Evolutionary conservation across 2,329 filamentous ascomycete species (phyloP).

Genomic region (Akanthomyces dipterigenus): DNA sequence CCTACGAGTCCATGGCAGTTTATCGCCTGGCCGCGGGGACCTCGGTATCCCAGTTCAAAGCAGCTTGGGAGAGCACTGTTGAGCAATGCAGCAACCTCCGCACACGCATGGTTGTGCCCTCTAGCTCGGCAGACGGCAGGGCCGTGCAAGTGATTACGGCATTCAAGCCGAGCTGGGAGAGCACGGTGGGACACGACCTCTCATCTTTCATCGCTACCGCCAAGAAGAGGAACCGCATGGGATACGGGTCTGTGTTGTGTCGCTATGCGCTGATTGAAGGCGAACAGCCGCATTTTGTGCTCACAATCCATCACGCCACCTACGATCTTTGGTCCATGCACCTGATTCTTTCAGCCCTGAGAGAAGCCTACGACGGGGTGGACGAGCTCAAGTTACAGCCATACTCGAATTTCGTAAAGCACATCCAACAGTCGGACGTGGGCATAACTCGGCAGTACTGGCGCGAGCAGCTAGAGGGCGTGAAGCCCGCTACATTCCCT

Average conservation of each 20-base stretch:
- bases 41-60: constrained; percentile 20
- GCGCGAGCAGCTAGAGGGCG: neutral
- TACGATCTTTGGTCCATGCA: constrained; percentile 3
- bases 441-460: neutral
- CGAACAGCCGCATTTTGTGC: neutral
- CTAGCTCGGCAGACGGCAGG: neutral
- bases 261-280: neutral
- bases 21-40: constrained; percentile 17
- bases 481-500: neutral
- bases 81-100: constrained; percentile 10
- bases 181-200: neutral
- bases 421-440: neutral
- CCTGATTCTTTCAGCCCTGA: neutral
- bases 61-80: constrained; percentile 20
- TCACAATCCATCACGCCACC: neutral
- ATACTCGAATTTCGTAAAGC: neutral
- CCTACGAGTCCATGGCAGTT: constrained; percentile 29
- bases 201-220: neutral
- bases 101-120: constrained; percentile 10
- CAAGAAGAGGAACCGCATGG: neutral
- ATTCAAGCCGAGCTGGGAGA: neutral
- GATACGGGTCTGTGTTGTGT: neutral
- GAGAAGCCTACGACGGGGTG: neutral
- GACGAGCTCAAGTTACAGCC: neutral
- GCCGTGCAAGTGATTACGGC: constrained; percentile 7